Evolutionary conservation across 257 asterid genomes (phyloP).

Genomic region (Solanum piurae): DNA sequence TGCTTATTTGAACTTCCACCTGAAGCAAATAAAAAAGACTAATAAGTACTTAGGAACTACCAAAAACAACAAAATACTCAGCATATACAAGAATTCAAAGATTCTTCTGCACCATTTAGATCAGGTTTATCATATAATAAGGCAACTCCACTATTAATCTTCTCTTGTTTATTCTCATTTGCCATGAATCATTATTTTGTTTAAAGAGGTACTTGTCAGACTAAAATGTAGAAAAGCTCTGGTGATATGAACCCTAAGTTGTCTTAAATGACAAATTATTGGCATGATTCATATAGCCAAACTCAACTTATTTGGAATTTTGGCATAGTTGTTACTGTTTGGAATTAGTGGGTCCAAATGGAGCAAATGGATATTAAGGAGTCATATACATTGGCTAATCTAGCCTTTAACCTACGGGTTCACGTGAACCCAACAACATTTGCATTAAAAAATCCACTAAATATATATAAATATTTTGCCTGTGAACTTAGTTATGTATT

Average conservation of each 20-base stretch:
- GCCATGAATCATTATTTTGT: background rate
- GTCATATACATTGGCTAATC: background rate
- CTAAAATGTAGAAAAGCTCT: background rate
- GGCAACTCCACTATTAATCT: background rate
- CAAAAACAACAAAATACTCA: background rate
- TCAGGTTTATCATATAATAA: background rate
- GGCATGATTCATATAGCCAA: background rate
- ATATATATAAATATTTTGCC: background rate
- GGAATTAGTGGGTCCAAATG: background rate
- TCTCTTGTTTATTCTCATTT: background rate
- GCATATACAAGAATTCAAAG: background rate
- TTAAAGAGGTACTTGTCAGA: background rate
- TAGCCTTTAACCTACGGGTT: background rate
- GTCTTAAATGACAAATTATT: background rate
- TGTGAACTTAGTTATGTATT: background rate
- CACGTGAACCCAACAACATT: background rate
- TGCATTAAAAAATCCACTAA: background rate
- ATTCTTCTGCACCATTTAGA: background rate
- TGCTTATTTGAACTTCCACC: constrained; percentile 83
- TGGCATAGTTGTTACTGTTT: background rate
- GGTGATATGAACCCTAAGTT: background rate
- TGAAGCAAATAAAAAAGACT: background rate
- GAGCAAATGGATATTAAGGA: background rate
- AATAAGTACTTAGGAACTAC: background rate
- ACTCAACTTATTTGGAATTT: background rate